Conservation (phyloP, 2,329 filamentous ascomycete species). For the Epichloe hybrida region DNA sequence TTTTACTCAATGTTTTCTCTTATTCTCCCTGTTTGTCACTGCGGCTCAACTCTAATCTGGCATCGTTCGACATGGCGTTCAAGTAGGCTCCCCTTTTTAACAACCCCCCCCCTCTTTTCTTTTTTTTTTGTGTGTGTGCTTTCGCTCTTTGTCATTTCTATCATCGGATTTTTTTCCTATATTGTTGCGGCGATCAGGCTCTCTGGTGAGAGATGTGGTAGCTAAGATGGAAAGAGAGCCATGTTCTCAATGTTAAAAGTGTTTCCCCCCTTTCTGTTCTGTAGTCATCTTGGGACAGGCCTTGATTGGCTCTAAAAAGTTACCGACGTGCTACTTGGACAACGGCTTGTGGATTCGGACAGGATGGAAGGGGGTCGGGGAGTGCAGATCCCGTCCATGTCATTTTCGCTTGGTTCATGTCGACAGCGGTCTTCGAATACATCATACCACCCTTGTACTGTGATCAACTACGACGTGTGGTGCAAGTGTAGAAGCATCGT, state of each 20-base stretch:
- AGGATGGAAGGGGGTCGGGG: neutral
- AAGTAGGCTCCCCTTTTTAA: constrained; percentile 11
- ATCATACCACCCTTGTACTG: constrained; percentile 2
- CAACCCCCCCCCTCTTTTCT: too few relatives aligned
- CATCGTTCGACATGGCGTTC: constrained; percentile 28
- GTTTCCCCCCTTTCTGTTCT: neutral
- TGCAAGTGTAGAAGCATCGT: neutral
- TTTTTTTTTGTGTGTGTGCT: too few relatives aligned
- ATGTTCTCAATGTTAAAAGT: constrained; percentile 9
- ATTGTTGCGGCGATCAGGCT: constrained; percentile 23
- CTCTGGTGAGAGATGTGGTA: constrained; percentile 14
- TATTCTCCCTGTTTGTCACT: constrained; percentile 9
- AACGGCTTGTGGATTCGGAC: neutral
- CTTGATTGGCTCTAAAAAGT: neutral
- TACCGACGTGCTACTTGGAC: neutral
- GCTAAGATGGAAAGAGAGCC: constrained; percentile 17
- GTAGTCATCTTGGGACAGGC: neutral
- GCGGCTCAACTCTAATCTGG: constrained; percentile 24
- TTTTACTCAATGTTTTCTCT: constrained; percentile 11
- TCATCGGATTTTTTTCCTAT: constrained; percentile 17
- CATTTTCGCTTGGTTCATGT: constrained; percentile 3
- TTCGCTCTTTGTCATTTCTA: constrained; percentile 15
- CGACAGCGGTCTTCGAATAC: constrained; percentile 3
- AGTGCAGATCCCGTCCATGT: neutral
- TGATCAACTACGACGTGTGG: neutral